Evolutionary conservation across 768 basidiomycete species (phyloP), one percentile per base, ranked within the genome.

Genomic region (Mycena sanguinolenta): DNA sequence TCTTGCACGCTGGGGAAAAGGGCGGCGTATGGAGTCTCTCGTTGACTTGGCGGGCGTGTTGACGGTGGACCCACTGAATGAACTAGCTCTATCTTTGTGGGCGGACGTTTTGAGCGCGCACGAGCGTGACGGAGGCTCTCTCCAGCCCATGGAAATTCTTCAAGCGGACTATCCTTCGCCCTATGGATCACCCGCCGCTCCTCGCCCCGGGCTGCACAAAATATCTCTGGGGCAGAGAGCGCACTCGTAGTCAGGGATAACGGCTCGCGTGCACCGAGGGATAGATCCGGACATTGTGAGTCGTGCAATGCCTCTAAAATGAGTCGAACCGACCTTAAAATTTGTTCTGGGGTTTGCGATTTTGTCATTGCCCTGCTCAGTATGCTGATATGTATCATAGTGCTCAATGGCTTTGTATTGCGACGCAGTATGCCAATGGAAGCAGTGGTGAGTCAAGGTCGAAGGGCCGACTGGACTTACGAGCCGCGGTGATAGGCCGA

Each of bases 11-110:
- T 28, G 30, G 53, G 23, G 23, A 10, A 53, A 64, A 64, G 63
- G 53, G 8, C 63, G 54, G 16, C 63, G 44, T 9, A 57, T 25
- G 63, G 63, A 57, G 19, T 7, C 63, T 21, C 63, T 64, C 28
- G 53, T 64, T 21, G 63, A 64, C 54, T 27, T 64, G 14, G 54
- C 63, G 38, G 36, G 50, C 25, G 63, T 64, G n/a, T 42, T 64
- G 13, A 57, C 63, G n/a, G 53, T 42, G 16, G 63, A 64, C 5
- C 63, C 63, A 34, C 30, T 32, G 63, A 54, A 64, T 39, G 44
- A 57, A 34, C 39, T 23, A 5, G 38, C 63, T 28, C 13, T 30
- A 28, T 25, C 63, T n/a, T 28, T 39, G 19, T 64, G 55, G 55
- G 63, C 53, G n/a, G 25, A 2, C 21, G n/a, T 64, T 55, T 34